A percentile compares a stretch with the other conserved stretches of the same genome.
Evolutionary conservation across 257 asterid genomes (phyloP).

Genomic region (Jaltomata sinuosa): DNA sequence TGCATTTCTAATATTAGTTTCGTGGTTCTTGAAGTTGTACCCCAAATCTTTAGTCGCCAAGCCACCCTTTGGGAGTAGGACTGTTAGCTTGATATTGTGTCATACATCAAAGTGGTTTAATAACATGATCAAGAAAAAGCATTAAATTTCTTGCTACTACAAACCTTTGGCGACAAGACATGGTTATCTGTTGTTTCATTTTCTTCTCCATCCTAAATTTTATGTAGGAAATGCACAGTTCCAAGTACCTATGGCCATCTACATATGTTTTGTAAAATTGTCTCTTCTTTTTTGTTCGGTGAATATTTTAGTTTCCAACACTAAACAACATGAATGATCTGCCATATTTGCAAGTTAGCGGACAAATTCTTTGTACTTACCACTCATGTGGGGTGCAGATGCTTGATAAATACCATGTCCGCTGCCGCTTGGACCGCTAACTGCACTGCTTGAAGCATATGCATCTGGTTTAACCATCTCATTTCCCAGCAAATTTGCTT

Average conservation of each 20-base stretch:
- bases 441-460: slow-evolving; percentile 45
- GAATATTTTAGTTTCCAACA: neutral
- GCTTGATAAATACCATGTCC: slow-evolving; percentile 68
- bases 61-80: neutral
- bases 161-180: neutral
- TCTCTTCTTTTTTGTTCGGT: neutral
- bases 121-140: neutral
- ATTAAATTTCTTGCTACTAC: neutral
- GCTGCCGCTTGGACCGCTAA: slow-evolving; percentile 38
- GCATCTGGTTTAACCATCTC: slow-evolving; percentile 55
- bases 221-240: neutral
- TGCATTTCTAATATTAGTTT: neutral
- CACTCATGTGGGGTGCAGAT: slow-evolving; percentile 37
- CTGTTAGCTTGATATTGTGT: neutral
- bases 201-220: neutral
- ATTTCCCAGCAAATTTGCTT: slow-evolving; percentile 46
- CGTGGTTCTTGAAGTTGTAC: neutral
- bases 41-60: neutral
- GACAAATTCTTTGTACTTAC: slow-evolving; percentile 13
- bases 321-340: neutral
- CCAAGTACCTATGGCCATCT: neutral
- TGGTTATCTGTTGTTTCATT: neutral
- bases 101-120: neutral
- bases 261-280: neutral
- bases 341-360: neutral